Percentiles rank a stretch among this genome's conserved stretches.
These are phyloP conservation scores for Serpula lacrymans DNA, from an alignment of 768 basidiomycete genomes.

Conservation along the genomic window DNA sequence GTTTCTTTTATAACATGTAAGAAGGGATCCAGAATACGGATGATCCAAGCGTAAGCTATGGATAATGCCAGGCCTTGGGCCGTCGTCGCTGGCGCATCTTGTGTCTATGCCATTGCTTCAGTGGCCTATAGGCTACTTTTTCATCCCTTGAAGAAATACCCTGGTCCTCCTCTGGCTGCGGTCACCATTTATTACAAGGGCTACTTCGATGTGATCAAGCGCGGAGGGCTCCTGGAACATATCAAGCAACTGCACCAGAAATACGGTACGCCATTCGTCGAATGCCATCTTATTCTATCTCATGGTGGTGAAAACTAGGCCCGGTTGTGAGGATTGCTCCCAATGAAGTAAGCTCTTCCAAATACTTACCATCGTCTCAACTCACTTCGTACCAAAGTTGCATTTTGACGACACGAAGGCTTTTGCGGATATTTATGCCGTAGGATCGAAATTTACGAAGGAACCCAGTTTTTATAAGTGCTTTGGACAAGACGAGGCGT, in stretches of 20 bases:
- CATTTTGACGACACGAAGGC: slow-evolving; percentile 35
- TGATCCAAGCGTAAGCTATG: too few relatives aligned
- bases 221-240: slow-evolving; percentile 23
- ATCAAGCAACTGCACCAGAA: slow-evolving; percentile 31
- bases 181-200: slow-evolving; percentile 11
- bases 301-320: too few relatives aligned
- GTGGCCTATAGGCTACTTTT: too few relatives aligned
- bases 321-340: slow-evolving; percentile 38
- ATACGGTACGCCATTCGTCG: slow-evolving; percentile 32
- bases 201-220: slow-evolving; percentile 11
- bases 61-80: too few relatives aligned
- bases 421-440: slow-evolving; percentile 33
- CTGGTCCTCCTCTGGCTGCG: slow-evolving; percentile 17
- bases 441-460: slow-evolving; percentile 35
- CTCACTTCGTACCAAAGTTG: slow-evolving; percentile 21
- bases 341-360: slow-evolving; percentile 29
- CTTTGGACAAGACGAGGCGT: slow-evolving; percentile 33
- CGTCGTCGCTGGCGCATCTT: too few relatives aligned
- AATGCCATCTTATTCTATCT: too few relatives aligned
- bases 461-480: slow-evolving; percentile 35
- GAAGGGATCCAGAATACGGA: too few relatives aligned
- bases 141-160: slow-evolving; percentile 16
- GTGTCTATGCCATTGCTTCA: too few relatives aligned
- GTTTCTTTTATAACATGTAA: too few relatives aligned
- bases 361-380: not conserved